Base-by-base conservation (phyloP, 2,329 filamentous ascomycete species). In the Cladosporium sp. region DNA sequence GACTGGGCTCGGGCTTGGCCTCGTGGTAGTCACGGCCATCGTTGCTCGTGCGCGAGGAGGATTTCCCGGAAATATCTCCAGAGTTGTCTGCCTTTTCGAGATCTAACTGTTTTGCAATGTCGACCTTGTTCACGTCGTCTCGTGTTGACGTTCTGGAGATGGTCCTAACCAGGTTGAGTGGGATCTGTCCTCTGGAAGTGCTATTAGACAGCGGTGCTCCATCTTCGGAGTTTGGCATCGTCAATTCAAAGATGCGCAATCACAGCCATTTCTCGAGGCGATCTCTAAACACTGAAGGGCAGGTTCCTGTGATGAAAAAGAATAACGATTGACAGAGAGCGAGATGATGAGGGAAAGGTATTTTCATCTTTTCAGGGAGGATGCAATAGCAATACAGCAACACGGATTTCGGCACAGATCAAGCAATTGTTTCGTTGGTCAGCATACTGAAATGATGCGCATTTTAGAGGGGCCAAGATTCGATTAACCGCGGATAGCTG, bases 11-110 rank as follows among this genome's bases (percentile, higher is more conserved):
- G 4, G 32, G 13, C 13, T 7, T n/a, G 32, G 12, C n/a, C 9
- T 9, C 22, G 15, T 15, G 11, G 7, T 15, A 4, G 3, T 35
- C 32, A 35, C 15, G 6, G 8, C n/a, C 27, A 20, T 48, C 45
- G 6, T 40, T 16, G n/a, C 45, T 48, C 2, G 45, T 33, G 4
- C 27, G 45, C 16, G 45, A 40, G 2, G 39, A 50, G 7, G 48
- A 38, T 20, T 18, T 22, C 4, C 35, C 43, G 3, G 58, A 61
- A 4, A 47, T 49, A n/a, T 64, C 61, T 53, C 65, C 59, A 15
- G 60, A 57, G 3, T 59, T 54, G 29, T 68, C 64, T 11, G 59
- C 57, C 38, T 54, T 55, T 19, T 55, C 56, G 4, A 53, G 49
- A 18, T 55, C 53, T 11, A 36, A 12, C n/a, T 58, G 50, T 15